Conservation (phyloP, 768 basidiomycete genomes). For the Mycena vulgaris region DNA sequence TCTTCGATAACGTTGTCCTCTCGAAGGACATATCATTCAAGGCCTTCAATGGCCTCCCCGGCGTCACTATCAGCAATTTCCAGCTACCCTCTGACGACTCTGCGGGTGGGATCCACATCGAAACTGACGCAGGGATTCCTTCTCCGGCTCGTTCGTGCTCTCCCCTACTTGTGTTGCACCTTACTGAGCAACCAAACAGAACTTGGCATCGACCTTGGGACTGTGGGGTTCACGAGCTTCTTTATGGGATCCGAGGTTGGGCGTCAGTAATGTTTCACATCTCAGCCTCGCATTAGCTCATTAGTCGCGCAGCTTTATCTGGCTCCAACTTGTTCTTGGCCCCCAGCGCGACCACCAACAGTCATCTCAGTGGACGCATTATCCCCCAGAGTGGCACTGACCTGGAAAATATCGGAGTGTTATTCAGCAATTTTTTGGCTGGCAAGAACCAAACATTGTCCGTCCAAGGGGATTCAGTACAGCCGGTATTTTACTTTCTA, state of each 20-base stretch:
- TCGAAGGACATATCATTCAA: slow-evolving; percentile 74
- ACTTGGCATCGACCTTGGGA: slow-evolving; percentile 79
- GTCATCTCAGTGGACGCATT: slow-evolving; percentile 76
- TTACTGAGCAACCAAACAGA: slow-evolving; percentile 56
- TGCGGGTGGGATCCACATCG: slow-evolving; percentile 79
- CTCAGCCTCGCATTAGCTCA: slow-evolving; percentile 13
- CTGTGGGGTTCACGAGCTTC: slow-evolving; percentile 73
- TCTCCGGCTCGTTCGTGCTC: slow-evolving; percentile 73
- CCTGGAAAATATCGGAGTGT: slow-evolving; percentile 66
- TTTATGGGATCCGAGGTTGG: slow-evolving; percentile 72
- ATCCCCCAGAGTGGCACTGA: slow-evolving; percentile 71
- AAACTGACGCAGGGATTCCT: slow-evolving; percentile 76
- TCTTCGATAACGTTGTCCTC: slow-evolving; percentile 76
- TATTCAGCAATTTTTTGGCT: slow-evolving; percentile 78
- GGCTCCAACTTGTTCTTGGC: slow-evolving; percentile 66
- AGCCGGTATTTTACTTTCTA: slow-evolving; percentile 51
- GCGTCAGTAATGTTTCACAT: slow-evolving; percentile 59
- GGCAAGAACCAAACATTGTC: slow-evolving; percentile 75
- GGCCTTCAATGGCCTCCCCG: slow-evolving; percentile 80
- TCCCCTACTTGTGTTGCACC: neutral
- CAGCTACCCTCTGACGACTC: slow-evolving; percentile 77
- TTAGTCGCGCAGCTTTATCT: slow-evolving; percentile 62
- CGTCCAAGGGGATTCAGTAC: slow-evolving; percentile 73
- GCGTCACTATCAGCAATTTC: slow-evolving; percentile 81
- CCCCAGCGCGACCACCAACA: slow-evolving; percentile 61